These are phyloP conservation scores for Psilocybe cyanescens DNA, from an alignment of 768 basidiomycete genomes.

Conservation along the genomic window DNA sequence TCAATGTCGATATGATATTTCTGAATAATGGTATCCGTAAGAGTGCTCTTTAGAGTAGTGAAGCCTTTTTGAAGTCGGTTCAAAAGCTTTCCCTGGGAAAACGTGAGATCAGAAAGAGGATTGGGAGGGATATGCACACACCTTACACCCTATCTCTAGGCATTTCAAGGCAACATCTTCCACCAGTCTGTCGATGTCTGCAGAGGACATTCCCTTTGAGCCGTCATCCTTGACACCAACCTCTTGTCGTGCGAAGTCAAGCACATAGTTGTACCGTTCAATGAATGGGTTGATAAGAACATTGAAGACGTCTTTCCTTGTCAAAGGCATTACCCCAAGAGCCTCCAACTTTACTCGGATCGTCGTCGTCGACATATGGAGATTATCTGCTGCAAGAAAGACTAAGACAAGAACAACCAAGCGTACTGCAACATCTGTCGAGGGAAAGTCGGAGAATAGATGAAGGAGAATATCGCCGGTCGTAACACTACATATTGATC, in stretches of 20 bases:
- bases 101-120: neutral
- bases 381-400: constrained; percentile 49
- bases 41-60: constrained; percentile 41
- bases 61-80: constrained; percentile 56
- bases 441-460: constrained; percentile 71
- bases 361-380: constrained; percentile 32
- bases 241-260: constrained; percentile 51
- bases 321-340: constrained; percentile 58
- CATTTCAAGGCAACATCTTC: constrained; percentile 64
- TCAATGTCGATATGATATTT: constrained; percentile 57
- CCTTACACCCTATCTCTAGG: constrained; percentile 66
- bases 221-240: constrained; percentile 34
- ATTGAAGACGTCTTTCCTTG: constrained; percentile 59
- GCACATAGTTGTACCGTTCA: constrained; percentile 53
- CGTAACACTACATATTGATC: constrained; percentile 57
- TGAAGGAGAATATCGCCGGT: constrained; percentile 60
- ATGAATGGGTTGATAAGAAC: constrained; percentile 73
- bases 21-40: constrained; percentile 50
- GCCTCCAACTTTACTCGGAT: constrained; percentile 57
- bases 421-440: constrained; percentile 60
- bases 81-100: constrained; percentile 64
- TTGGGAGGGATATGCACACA: constrained; percentile 21
- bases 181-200: constrained; percentile 50
- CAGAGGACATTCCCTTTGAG: constrained; percentile 43
- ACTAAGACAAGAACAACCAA: constrained; percentile 75